phyloP scores from a whole-genome alignment of 768 basidiomycete genomes.

The Hericium rajendrae region DNA sequence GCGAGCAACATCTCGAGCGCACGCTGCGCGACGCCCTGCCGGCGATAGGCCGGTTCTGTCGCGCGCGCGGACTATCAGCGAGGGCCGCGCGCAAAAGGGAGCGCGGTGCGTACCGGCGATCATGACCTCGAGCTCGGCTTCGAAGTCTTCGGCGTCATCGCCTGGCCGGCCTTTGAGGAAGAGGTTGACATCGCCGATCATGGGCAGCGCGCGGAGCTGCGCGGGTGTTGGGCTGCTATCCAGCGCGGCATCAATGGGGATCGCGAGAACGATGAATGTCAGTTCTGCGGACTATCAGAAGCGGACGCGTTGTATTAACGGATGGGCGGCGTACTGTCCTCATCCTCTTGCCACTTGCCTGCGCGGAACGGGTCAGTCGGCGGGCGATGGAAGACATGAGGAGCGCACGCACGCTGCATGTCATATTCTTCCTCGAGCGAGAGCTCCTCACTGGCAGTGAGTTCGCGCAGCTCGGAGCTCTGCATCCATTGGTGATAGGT shows the following conservation, averaged over 20 bases:
- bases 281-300: slow-evolving; percentile 40
- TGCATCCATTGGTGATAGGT: slow-evolving; percentile 89
- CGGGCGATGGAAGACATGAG: neutral
- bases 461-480: slow-evolving; percentile 53
- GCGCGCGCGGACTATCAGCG: too few species aligned
- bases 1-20: slow-evolving; percentile 58
- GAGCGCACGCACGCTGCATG: slow-evolving; percentile 64
- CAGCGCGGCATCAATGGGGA: slow-evolving; percentile 18
- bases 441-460: slow-evolving; percentile 82
- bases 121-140: slow-evolving; percentile 89
- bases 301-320: neutral
- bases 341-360: slow-evolving; percentile 83
- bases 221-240: slow-evolving; percentile 6
- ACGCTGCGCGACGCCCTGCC: slow-evolving; percentile 55
- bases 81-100: neutral
- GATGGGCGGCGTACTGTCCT: slow-evolving; percentile 48
- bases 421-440: slow-evolving; percentile 73
- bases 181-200: slow-evolving; percentile 91
- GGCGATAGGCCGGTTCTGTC: slow-evolving; percentile 55
- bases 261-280: slow-evolving; percentile 80
- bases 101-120: slow-evolving; percentile 54
- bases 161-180: slow-evolving; percentile 55
- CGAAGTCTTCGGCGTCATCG: slow-evolving; percentile 30
- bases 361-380: neutral
- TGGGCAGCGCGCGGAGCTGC: slow-evolving; percentile 35